Conservation (phyloP, 1,284 basidiomycete species). For the Flammula alnicola region DNA sequence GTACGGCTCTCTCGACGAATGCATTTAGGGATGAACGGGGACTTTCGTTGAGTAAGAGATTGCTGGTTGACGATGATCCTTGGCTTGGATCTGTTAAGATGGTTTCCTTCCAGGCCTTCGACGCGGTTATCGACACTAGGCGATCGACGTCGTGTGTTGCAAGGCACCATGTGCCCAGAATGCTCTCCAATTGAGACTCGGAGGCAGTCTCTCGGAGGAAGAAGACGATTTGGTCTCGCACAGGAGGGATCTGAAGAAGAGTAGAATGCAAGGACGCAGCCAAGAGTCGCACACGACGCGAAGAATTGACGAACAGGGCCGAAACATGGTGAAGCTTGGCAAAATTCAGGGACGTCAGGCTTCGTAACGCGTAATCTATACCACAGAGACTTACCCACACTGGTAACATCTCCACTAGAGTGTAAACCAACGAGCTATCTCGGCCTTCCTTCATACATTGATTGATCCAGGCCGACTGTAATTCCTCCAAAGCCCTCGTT, state of each 20-base stretch:
- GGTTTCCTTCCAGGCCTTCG: constrained; percentile 57
- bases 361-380: constrained; percentile 2
- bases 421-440: constrained; percentile 42
- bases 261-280: constrained; percentile 74
- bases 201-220: constrained; percentile 61
- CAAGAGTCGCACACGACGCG: constrained; percentile 74
- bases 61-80: constrained; percentile 13
- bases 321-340: constrained; percentile 85
- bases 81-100: constrained; percentile 35
- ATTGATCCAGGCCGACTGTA: constrained; percentile 74
- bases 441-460: constrained; percentile 47
- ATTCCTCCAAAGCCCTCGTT: constrained; percentile 85
- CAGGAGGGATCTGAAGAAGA: constrained; percentile 60
- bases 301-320: constrained; percentile 80
- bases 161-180: constrained; percentile 84
- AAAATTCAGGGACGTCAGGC: constrained; percentile 16
- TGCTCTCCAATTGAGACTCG: constrained; percentile 62
- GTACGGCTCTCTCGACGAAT: constrained; percentile 59
- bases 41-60: constrained; percentile 43
- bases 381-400: constrained; percentile 78
- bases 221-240: constrained; percentile 62
- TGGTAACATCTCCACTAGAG: constrained; percentile 71
- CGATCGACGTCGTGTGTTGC: constrained; percentile 77
- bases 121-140: constrained; percentile 55
- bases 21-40: constrained; percentile 41